Conservation (phyloP, 345 rosid species). For the Clausena lansium region DNA sequence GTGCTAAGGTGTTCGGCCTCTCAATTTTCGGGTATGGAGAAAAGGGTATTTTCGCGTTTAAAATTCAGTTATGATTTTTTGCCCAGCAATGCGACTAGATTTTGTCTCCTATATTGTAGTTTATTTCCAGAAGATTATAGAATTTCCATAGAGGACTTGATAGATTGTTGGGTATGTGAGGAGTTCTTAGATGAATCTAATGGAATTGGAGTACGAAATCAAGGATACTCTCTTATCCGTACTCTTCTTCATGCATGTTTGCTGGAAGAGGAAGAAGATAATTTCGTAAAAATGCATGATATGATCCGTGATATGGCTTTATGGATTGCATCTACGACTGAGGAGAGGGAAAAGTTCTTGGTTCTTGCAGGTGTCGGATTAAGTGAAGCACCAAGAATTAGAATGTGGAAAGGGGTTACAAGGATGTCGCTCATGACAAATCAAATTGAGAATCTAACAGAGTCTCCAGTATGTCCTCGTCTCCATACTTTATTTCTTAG, state of each 20-base stretch:
- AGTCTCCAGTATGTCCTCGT: neutral
- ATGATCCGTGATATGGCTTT: conserved; percentile 11
- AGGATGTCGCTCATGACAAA: conserved; percentile 1
- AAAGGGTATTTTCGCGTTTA: neutral
- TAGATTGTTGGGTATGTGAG: conserved; percentile 28
- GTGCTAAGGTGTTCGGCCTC: neutral
- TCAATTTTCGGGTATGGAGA: neutral
- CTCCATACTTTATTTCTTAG: conserved; percentile 12
- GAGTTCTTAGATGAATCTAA: conserved; percentile 22
- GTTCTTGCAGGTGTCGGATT: conserved; percentile 5
- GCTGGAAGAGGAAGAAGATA: conserved; percentile 8
- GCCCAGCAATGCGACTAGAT: neutral
- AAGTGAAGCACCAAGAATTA: neutral
- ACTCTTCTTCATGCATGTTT: conserved; percentile 13
- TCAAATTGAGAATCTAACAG: neutral
- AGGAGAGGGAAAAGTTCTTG: conserved; percentile 1
- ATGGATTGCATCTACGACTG: neutral
- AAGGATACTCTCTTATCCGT: neutral
- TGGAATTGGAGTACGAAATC: neutral
- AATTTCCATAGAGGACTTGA: neutral
- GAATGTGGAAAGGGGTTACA: neutral
- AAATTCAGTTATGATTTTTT: conserved; percentile 4
- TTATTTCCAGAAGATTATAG: conserved; percentile 25
- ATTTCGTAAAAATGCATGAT: conserved; percentile 18
- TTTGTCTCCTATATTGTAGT: neutral